phyloP scores from a whole-genome alignment of 2,329 filamentous ascomycete genomes.

The Penicillium sp. region DNA sequence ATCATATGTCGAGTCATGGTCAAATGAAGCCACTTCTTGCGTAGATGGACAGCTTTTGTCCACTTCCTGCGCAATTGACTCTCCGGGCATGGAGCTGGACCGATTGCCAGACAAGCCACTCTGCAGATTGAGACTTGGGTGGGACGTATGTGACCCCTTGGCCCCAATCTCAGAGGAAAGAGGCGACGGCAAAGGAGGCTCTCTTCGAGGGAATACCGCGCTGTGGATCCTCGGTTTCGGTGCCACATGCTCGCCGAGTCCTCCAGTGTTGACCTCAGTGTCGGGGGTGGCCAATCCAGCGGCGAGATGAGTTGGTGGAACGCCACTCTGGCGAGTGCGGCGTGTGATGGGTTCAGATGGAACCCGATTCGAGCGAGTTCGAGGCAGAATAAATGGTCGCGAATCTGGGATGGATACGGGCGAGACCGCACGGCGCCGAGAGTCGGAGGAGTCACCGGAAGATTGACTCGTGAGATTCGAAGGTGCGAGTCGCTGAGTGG shows the following conservation, averaged over 20 bases:
- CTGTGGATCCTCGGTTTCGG: slow-evolving; percentile 36
- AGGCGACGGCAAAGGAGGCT: slow-evolving; percentile 33
- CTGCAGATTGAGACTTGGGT: slow-evolving; percentile 13
- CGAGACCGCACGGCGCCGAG: slow-evolving; percentile 53
- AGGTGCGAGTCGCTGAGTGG: slow-evolving; percentile 27
- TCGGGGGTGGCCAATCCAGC: slow-evolving; percentile 45
- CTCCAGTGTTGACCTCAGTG: slow-evolving; percentile 37
- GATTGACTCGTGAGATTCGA: slow-evolving; percentile 27
- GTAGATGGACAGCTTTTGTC: slow-evolving; percentile 9
- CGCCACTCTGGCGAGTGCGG: slow-evolving; percentile 37
- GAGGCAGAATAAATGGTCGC: slow-evolving; percentile 49
- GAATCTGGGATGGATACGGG: slow-evolving; percentile 56
- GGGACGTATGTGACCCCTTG: slow-evolving; percentile 10
- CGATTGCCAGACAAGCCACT: slow-evolving; percentile 17
- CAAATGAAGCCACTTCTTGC: slow-evolving; percentile 19
- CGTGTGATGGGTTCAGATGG: slow-evolving; percentile 55
- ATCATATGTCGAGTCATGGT: slow-evolving; percentile 27
- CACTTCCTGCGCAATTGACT: slow-evolving; percentile 11
- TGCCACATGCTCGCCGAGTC: slow-evolving; percentile 25
- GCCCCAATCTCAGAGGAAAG: slow-evolving; percentile 34
- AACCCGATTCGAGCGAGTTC: slow-evolving; percentile 32
- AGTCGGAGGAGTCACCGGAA: slow-evolving; percentile 22
- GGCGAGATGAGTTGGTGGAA: slow-evolving; percentile 28
- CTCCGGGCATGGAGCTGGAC: slow-evolving; percentile 3
- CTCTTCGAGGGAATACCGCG: slow-evolving; percentile 33